Evolutionary conservation across 164 flowering plant genomes (phyloP).

Genomic region (Magnolia officinalis): DNA sequence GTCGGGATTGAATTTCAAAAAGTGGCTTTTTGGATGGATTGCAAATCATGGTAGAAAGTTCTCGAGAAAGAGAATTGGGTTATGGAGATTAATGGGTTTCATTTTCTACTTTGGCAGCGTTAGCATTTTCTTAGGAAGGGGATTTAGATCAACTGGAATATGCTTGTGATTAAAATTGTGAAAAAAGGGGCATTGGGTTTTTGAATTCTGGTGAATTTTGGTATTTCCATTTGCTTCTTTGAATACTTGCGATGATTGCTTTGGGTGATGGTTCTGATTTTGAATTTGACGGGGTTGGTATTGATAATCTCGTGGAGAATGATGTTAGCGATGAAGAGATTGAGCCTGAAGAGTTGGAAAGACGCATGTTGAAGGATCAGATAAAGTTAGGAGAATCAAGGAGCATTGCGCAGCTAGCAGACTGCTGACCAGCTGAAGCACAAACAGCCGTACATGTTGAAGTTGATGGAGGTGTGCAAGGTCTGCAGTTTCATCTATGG

Average conservation of each 20-base stretch:
- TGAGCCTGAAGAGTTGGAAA: slow-evolving; percentile 36
- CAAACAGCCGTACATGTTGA: slow-evolving; percentile 45
- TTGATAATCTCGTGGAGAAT: no score
- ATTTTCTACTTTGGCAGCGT: neutral
- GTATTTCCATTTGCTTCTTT: neutral
- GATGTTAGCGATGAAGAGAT: slow-evolving; percentile 23
- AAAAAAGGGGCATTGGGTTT: neutral
- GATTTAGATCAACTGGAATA: neutral
- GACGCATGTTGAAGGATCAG: slow-evolving; percentile 42
- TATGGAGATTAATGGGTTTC: neutral
- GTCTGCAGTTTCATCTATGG: slow-evolving; percentile 82
- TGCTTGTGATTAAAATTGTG: neutral
- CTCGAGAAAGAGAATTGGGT: neutral
- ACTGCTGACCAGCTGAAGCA: slow-evolving; percentile 17
- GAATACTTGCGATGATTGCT: slow-evolving; percentile 28
- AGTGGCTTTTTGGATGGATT: neutral
- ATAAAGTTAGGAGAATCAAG: slow-evolving; percentile 33
- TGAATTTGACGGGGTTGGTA: neutral
- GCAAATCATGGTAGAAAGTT: neutral
- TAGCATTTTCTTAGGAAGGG: neutral
- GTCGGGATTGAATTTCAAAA: neutral
- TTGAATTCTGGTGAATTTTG: neutral
- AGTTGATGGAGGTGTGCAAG: slow-evolving; percentile 62
- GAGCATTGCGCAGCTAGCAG: slow-evolving; percentile 22
- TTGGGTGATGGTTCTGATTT: slow-evolving; percentile 27